phyloP scores from a whole-genome alignment of 805 yeast species.

The Candida dendrica region DNA sequence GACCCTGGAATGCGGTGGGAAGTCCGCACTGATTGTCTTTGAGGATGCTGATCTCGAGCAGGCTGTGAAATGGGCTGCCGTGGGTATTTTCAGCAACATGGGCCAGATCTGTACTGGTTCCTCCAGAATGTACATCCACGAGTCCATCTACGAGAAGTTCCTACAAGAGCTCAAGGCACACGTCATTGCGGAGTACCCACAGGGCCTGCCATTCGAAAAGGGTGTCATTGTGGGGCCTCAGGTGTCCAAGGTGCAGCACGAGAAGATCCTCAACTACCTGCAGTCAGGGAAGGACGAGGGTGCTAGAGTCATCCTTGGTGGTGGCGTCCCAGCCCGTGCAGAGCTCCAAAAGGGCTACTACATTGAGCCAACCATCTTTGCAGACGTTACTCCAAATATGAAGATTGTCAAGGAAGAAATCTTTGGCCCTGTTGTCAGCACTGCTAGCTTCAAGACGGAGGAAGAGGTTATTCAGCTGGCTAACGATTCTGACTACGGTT shows the following conservation, averaged over 20 bases:
- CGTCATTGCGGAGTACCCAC: conserved; percentile 29
- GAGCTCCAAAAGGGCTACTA: conserved; percentile 27
- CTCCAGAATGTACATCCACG: conserved; percentile 51
- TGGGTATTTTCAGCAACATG: conserved; percentile 52
- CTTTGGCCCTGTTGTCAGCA: conserved; percentile 45
- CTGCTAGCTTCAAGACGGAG: conserved; percentile 33
- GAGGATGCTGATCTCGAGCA: conserved; percentile 40
- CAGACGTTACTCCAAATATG: conserved; percentile 33
- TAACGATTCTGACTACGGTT: conserved; percentile 37
- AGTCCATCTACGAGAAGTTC: conserved; percentile 44
- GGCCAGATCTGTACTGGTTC: conserved; percentile 65
- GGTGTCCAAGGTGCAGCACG: conserved; percentile 43
- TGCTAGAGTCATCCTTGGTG: conserved; percentile 42
- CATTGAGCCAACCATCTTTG: conserved; percentile 41
- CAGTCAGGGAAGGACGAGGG: conserved; percentile 45
- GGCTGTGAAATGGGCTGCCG: conserved; percentile 44
- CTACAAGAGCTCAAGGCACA: conserved; percentile 30
- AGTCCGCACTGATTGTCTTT: conserved; percentile 40
- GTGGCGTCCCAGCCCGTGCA: conserved; percentile 25
- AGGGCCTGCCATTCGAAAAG: conserved; percentile 39
- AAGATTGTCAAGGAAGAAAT: conserved; percentile 40
- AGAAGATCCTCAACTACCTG: conserved; percentile 37
- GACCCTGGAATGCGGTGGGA: conserved; percentile 47
- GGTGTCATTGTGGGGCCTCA: conserved; percentile 46
- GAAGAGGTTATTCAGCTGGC: conserved; percentile 38